phyloP scores from a whole-genome alignment of 305 asterid species.

The Fraxinus ornus region DNA sequence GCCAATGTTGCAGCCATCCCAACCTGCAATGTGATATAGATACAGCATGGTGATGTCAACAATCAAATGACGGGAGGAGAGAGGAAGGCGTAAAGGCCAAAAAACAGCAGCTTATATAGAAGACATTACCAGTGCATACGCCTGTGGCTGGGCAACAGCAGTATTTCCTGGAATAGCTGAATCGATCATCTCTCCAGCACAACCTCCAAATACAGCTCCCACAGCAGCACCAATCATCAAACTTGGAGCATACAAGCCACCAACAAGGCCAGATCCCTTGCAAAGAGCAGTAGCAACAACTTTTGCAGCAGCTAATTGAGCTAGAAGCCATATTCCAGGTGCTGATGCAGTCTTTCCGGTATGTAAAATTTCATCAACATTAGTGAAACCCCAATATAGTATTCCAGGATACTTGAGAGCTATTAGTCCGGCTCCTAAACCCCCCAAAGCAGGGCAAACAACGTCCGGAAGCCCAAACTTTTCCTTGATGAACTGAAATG shows the following conservation, averaged over 20 bases:
- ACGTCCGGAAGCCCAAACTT: constrained; percentile 76
- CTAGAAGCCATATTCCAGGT: constrained; percentile 94
- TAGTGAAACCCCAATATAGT: constrained; percentile 95
- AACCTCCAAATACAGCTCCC: constrained; percentile 97
- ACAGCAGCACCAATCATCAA: constrained; percentile 99
- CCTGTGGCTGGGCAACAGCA: constrained; percentile 96
- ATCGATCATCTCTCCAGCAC: constrained; percentile 84
- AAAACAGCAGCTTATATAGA: background rate
- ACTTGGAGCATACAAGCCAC: constrained; percentile 97
- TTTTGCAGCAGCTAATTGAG: constrained; percentile 86
- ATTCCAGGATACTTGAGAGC: constrained; percentile 96
- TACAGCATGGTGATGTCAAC: constrained; percentile 10
- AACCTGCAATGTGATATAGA: constrained; percentile 54
- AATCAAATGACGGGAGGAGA: background rate
- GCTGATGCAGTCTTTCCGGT: constrained; percentile 99
- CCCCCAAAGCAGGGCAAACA: constrained; percentile 96
- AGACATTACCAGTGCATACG: constrained; percentile 78
- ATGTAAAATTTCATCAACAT: constrained; percentile 90
- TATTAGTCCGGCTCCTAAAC: constrained; percentile 93
- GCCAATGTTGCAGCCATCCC: constrained; percentile 99
- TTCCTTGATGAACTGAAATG: constrained; percentile 69
- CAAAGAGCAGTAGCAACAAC: constrained; percentile 94
- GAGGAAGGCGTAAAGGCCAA: constrained; percentile 3
- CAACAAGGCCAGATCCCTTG: constrained; percentile 96
- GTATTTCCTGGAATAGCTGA: constrained; percentile 95